Evolutionary conservation across 805 yeast species (phyloP), one percentile per base, ranked within the genome.

Genomic region (Sugiyamaella chiloensis): DNA sequence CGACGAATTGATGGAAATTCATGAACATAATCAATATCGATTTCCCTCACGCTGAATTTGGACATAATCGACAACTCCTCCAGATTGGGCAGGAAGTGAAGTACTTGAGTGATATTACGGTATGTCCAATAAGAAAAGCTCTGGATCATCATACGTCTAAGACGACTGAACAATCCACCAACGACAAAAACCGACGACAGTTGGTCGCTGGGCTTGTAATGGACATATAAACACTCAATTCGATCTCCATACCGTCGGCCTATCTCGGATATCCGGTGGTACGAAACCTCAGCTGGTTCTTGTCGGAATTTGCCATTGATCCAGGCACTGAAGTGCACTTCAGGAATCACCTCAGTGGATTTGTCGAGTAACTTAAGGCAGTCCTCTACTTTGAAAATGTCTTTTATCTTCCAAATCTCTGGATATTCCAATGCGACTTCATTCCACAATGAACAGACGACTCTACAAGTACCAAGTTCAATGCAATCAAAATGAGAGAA

Each of bases 91-190:
- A 39, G 30, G 14, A 24, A 23, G 6, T 39, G 42, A 5, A 24
- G 30, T 9, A 39, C 9, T 8, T 23, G 30, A 8, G 30, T 24
- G 17, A 39, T 39, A 7, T 39, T 39, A 17, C 30, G 27, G 23
- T 20, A 39, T 21, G 42, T 39, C 42, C 42, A 39, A 21, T 39
- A 39, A 24, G 30, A 23, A 20, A 39, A 39, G 17, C 42, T 39
- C 24, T 39, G 42, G 9, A 39, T 16, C 42, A 39, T 39, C 31
- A 39, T 17, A 24, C 42, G 19, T 29, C 30, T n/a, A 17, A 39
- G 16, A 20, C 30, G 29, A n/a, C 6, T 6, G 20, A 34, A 34
- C 20, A 34, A 7, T 5, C 37, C 37, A 16, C 37, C 37, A 34
- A 16, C 37, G 12, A 16, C 37, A 34, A 34, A 34, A 4, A 34